Conservation (phyloP, 2,329 filamentous ascomycete species). For the Rachicladosporium sp. region DNA sequence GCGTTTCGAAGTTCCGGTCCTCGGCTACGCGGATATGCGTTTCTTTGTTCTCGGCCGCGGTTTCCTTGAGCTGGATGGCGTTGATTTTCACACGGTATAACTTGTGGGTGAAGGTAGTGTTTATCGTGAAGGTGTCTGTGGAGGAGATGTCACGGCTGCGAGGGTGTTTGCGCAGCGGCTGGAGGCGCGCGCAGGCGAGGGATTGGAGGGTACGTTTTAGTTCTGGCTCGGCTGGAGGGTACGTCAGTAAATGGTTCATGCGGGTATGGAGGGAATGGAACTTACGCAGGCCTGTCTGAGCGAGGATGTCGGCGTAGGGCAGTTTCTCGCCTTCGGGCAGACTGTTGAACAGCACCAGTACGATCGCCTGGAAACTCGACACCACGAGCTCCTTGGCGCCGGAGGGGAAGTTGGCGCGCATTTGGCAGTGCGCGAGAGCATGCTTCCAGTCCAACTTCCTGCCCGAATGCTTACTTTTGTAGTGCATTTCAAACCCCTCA, state of each 20-base stretch:
- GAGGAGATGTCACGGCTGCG: constrained; percentile 62
- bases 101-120: constrained; percentile 60
- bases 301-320: constrained; percentile 62
- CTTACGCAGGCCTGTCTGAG: constrained; percentile 59
- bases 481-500: constrained; percentile 70
- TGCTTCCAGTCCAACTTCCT: constrained; percentile 86
- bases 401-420: constrained; percentile 68
- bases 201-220: constrained; percentile 87
- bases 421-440: constrained; percentile 75
- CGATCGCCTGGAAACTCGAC: constrained; percentile 81
- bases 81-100: constrained; percentile 96
- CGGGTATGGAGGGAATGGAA: constrained; percentile 7
- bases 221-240: constrained; percentile 50
- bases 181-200: constrained; percentile 78
- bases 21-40: constrained; percentile 82
- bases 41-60: constrained; percentile 83
- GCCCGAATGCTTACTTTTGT: constrained; percentile 80
- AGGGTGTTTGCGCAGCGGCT: constrained; percentile 74
- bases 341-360: constrained; percentile 81
- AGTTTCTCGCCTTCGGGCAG: constrained; percentile 50
- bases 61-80: constrained; percentile 94
- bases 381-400: constrained; percentile 81
- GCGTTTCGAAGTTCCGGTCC: constrained; percentile 89
- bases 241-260: constrained; percentile 16
- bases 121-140: constrained; percentile 77